Evolutionary conservation across 179 eudicot genomes (phyloP).

Genomic region (Monotropa hypopitys): DNA sequence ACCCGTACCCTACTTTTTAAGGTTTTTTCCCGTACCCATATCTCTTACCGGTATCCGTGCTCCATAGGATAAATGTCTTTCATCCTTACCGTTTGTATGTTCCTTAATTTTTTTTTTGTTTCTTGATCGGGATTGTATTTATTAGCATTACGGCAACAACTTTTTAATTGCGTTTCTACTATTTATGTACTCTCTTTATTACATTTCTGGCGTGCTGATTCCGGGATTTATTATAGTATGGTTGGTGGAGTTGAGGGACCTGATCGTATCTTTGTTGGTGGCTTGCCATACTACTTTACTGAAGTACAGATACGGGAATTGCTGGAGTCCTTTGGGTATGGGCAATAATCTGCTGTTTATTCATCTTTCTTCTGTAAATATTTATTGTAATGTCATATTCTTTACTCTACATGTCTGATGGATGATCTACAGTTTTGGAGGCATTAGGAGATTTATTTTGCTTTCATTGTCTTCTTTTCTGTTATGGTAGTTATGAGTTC

Average conservation of each 20-base stretch:
- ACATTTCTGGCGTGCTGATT: constrained; percentile 6
- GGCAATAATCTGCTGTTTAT: background rate
- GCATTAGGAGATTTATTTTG: background rate
- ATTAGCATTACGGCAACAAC: background rate
- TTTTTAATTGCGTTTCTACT: background rate
- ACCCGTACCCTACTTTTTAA: too few species aligned
- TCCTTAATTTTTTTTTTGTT: background rate
- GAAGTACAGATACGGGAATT: constrained; percentile 71
- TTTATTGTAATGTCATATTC: background rate
- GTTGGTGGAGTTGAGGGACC: constrained; percentile 64
- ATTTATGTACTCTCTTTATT: background rate
- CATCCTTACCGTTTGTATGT: background rate
- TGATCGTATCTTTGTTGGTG: constrained; percentile 80
- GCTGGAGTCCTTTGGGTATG: constrained; percentile 73
- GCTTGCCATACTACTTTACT: constrained; percentile 69
- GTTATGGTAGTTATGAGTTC: background rate
- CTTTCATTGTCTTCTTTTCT: background rate
- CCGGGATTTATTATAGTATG: constrained; percentile 25
- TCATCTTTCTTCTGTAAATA: background rate
- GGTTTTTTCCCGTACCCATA: too few species aligned
- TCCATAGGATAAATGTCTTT: too few species aligned
- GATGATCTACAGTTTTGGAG: background rate
- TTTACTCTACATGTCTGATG: background rate
- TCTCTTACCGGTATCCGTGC: too few species aligned
- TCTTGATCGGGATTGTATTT: background rate